Base-by-base conservation (phyloP, 208 protist genomes). In the Acanthamoeba healyi region DNA sequence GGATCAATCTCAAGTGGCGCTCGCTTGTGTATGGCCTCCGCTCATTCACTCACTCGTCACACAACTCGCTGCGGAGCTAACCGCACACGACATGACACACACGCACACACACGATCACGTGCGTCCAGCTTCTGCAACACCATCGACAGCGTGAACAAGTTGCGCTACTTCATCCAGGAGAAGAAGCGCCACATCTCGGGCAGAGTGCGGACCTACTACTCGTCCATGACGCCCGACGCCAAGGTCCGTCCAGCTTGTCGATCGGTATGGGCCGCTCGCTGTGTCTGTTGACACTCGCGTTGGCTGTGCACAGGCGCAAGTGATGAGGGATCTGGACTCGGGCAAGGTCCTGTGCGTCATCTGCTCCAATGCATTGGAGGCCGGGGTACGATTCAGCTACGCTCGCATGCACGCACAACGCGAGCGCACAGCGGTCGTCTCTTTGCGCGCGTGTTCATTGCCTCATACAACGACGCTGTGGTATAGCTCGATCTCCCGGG, bases 201-300 rank as follows among this genome's bases (percentile, higher is more conserved):
- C n/a, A 79, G 63, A 29, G 79, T 88, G 42, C 12, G 79, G 19
- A 88, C 46, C 79, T 88, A 65, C 19, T 88, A 88, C 79, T 54
- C 79, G n/a, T 54, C 79, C 79, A 54, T 88, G 42, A n/a, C 79
- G 4, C 22, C 32, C 51, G 32, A 42, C 40, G 51, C 79, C 79
- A 88, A 88, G 51, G 79, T 61, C n/a, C n/a, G n/a, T n/a, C n/a
- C n/a, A n/a, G n/a, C n/a, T n/a, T n/a, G n/a, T n/a, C n/a, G n/a
- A n/a, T n/a, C n/a, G n/a, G n/a, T n/a, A n/a, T n/a, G n/a, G n/a
- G n/a, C n/a, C n/a, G n/a, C n/a, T n/a, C n/a, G n/a, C n/a, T n/a
- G n/a, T n/a, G n/a, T n/a, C n/a, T n/a, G n/a, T n/a, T n/a, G n/a
- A 87, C 42, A 29, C 26, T 38, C 56, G 0, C 15, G 15, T 54